phyloP scores from a whole-genome alignment of 108 stramenopile genomes.

The Skeletonema grethae region DNA sequence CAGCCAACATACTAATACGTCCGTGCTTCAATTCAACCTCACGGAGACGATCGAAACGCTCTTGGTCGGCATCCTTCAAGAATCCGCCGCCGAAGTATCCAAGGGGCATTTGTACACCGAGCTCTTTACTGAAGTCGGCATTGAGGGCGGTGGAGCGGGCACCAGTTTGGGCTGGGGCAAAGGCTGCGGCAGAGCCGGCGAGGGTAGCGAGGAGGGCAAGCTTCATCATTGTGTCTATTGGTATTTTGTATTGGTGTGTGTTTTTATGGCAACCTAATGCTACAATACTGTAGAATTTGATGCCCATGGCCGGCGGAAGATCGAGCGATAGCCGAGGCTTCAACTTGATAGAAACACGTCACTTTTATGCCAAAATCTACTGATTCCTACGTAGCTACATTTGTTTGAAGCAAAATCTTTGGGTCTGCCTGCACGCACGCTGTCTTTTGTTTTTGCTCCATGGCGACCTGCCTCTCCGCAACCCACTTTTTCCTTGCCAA shows the following conservation, averaged over 20 bases:
- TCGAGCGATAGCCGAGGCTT: not conserved
- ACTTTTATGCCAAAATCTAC: not conserved
- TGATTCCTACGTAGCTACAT: not conserved
- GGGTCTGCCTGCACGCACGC: too few species aligned
- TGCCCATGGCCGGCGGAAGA: not conserved
- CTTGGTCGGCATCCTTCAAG: constrained; percentile 56
- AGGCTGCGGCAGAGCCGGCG: constrained; percentile 78
- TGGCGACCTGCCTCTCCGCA: constrained; percentile 55
- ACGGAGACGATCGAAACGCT: constrained; percentile 70
- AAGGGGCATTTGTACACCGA: constrained; percentile 80
- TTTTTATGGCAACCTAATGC: not conserved
- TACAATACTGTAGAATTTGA: not conserved
- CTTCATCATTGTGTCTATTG: constrained; percentile 65
- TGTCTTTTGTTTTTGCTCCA: constrained; percentile 19
- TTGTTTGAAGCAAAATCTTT: not conserved
- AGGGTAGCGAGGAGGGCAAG: constrained; percentile 71
- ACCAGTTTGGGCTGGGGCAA: constrained; percentile 56
- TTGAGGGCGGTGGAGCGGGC: constrained; percentile 22
- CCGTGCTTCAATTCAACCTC: constrained; percentile 86
- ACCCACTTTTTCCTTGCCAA: constrained; percentile 14
- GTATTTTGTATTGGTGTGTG: not conserved
- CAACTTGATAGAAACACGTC: not conserved
- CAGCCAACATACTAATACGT: constrained; percentile 76
- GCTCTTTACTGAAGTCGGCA: constrained; percentile 61
- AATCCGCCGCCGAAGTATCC: constrained; percentile 80